A percentile compares a stretch with the other conserved stretches of the same genome.
These are phyloP conservation scores for Rhodomyrtus tomentosa DNA, from an alignment of 345 rosid species.

Conservation along the genomic window DNA sequence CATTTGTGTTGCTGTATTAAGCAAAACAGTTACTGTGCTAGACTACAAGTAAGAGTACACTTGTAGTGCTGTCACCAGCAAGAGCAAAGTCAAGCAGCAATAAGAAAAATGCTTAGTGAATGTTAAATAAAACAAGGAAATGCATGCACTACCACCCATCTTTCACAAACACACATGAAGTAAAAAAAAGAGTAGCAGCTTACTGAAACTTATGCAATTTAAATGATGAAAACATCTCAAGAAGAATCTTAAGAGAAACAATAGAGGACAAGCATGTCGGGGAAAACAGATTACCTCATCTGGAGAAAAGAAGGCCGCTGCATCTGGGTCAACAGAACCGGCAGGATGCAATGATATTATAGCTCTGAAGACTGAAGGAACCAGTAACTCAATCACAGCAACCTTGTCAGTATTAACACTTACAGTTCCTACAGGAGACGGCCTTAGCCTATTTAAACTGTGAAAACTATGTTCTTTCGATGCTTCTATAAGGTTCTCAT, in stretches of 20 bases:
- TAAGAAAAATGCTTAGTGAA: neutral
- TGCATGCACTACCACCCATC: neutral
- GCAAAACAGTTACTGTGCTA: neutral
- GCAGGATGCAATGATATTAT: slow-evolving; percentile 82
- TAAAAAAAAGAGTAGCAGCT: neutral
- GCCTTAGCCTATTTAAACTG: slow-evolving; percentile 45
- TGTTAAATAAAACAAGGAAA: neutral
- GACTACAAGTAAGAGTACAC: neutral
- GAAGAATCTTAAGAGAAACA: neutral
- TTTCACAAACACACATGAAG: neutral
- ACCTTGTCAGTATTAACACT: slow-evolving; percentile 36
- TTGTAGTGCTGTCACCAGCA: neutral
- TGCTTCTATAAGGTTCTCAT: slow-evolving; percentile 50
- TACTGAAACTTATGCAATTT: neutral
- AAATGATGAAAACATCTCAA: neutral
- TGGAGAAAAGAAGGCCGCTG: slow-evolving; percentile 91
- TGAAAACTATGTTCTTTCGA: slow-evolving; percentile 42
- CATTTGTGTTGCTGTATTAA: neutral
- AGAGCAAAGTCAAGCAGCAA: neutral
- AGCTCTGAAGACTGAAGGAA: slow-evolving; percentile 77
- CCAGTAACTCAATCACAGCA: slow-evolving; percentile 60
- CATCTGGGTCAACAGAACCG: slow-evolving; percentile 82
- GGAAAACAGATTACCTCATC: slow-evolving; percentile 55
- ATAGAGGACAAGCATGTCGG: neutral
- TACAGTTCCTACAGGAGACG: slow-evolving; percentile 25